Conservation (phyloP, 192 early-diverging fungal genomes). For the Globomyces pollinis-pini region DNA sequence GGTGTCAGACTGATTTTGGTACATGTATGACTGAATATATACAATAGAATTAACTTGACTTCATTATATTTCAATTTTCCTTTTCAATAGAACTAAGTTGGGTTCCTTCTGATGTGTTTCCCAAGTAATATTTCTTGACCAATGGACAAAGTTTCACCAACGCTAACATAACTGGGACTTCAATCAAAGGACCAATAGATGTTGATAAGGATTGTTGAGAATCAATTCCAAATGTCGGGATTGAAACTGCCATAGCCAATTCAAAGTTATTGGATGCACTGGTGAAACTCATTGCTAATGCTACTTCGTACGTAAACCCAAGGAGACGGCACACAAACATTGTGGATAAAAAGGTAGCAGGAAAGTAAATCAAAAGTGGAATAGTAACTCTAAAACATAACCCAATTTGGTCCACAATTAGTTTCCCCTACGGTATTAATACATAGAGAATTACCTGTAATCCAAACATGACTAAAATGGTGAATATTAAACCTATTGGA, state of each 20-base stretch:
- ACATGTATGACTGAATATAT: too few relatives aligned
- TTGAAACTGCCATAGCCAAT: slow-evolving; percentile 65
- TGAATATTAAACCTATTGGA: slow-evolving; percentile 53
- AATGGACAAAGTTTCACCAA: slow-evolving; percentile 35
- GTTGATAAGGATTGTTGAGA: slow-evolving; percentile 56
- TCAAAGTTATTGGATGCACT: slow-evolving; percentile 67
- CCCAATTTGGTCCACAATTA: slow-evolving; percentile 55
- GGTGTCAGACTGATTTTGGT: too few relatives aligned
- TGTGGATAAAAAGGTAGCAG: slow-evolving; percentile 42
- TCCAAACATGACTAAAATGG: slow-evolving; percentile 67
- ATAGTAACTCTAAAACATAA: slow-evolving; percentile 50
- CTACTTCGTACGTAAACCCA: slow-evolving; percentile 33
- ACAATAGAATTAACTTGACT: too few relatives aligned
- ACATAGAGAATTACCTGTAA: slow-evolving; percentile 25
- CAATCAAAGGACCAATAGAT: slow-evolving; percentile 61
- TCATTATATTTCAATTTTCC: too few relatives aligned
- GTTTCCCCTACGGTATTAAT: slow-evolving; percentile 49
- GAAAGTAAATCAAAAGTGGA: slow-evolving; percentile 59
- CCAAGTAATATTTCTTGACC: neutral
- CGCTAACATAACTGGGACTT: slow-evolving; percentile 57
- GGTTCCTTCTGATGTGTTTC: too few relatives aligned
- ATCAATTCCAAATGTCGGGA: slow-evolving; percentile 57
- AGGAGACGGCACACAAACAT: slow-evolving; percentile 28
- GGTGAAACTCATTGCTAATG: slow-evolving; percentile 56
- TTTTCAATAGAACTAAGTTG: too few relatives aligned